Base-by-base conservation (phyloP, 345 rosid species). In the Brassica nigra region DNA sequence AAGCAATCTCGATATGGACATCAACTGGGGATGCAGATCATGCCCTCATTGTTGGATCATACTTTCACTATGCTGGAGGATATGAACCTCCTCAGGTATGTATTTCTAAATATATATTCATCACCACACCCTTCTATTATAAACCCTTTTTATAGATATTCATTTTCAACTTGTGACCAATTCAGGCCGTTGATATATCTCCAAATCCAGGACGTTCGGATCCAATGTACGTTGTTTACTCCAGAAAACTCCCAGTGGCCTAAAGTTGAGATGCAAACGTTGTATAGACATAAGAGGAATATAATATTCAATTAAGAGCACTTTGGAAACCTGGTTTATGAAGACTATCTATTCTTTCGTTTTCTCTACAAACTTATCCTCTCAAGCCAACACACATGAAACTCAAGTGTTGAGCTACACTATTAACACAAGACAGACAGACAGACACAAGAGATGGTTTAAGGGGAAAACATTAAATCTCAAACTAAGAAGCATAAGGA, bases 1-100 rank as follows among this genome's bases (percentile, higher is more conserved):
- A 95, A 87, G 99, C 97, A 71, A 90, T 95, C 81, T 91, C 97
- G 1, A 85, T 91, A 86, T 89, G 97, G 97, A 92, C 97, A 64
- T 92, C 99, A n/a, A 92, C 90, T 0, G 89, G 97, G 1, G 99
- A 92, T 20, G 83, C 94, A 29, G 95, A 95, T 73, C 99, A 92
- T 70, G 90, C 80, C 37, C 12, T 92, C 86, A 95, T 95, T 75
- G 97, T 92, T 0, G 97, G 97, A 20, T 88, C 97, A 11, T 90
- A 92, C 78, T 90, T 92, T 83, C 97, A 92, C 84, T 95, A 91
- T 76, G 89, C 95, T 0, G 91, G 95, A 37, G 97, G 97, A 69
- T 95, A 85, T 76, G 95, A 95, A 84, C 88, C 97, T 80, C 97
- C 97, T 80, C 87, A 88, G 94, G 99, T 90, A 54, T 49, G 20